Percentiles rank a stretch among this genome's conserved stretches.
phyloP scores from a whole-genome alignment of 2,329 filamentous ascomycete species.

The Setomelanomma holmii region DNA sequence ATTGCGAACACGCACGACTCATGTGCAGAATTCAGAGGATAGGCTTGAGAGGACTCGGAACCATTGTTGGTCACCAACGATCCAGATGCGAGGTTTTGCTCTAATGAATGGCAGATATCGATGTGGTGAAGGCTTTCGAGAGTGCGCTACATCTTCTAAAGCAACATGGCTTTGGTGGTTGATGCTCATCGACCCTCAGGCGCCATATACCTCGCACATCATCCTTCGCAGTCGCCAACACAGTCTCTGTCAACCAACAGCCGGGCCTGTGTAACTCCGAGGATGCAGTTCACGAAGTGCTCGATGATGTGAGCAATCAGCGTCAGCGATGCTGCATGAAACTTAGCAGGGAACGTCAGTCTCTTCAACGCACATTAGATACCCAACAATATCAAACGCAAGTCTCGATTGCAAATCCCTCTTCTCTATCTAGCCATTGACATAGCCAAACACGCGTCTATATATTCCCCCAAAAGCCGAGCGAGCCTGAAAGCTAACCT shows the following conservation, averaged over 20 bases:
- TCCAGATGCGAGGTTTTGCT: neutral
- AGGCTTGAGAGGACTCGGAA: conserved; percentile 75
- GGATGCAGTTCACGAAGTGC: neutral
- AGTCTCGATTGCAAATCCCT: too few relatives aligned
- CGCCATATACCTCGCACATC: conserved; percentile 28
- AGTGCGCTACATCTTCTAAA: conserved; percentile 57
- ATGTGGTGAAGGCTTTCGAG: conserved; percentile 57
- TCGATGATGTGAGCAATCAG: neutral
- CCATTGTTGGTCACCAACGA: conserved; percentile 70
- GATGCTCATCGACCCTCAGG: conserved; percentile 36
- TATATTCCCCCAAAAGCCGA: neutral
- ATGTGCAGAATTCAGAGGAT: conserved; percentile 76
- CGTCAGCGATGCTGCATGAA: too few relatives aligned
- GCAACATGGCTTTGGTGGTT: conserved; percentile 26
- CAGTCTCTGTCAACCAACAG: too few relatives aligned
- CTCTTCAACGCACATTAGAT: neutral
- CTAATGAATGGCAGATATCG: conserved; percentile 46
- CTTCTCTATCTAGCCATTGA: too few relatives aligned
- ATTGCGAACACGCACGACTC: conserved; percentile 78
- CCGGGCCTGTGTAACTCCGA: too few relatives aligned
- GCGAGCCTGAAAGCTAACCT: conserved; percentile 5
- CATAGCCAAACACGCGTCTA: too few relatives aligned
- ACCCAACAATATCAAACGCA: too few relatives aligned
- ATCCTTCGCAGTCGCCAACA: conserved; percentile 8
- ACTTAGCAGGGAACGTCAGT: too few relatives aligned